Base-by-base conservation (phyloP, 208 protist species). In the Trypanosoma scelopori region DNA sequence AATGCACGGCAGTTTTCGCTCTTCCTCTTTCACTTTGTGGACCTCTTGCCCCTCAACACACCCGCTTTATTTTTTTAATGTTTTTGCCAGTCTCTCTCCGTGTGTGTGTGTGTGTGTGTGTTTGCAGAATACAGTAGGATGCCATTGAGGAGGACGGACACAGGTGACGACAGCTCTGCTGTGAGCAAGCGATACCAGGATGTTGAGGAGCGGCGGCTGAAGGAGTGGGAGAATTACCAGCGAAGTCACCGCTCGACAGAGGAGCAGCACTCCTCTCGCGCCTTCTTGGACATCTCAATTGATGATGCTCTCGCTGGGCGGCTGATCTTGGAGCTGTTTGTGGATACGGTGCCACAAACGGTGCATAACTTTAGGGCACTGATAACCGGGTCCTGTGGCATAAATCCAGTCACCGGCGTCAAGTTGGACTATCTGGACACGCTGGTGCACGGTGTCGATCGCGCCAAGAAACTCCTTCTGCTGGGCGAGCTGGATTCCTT, bases 171-270 rank as follows among this genome's bases (percentile, higher is more conserved):
- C 0, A 50, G 66, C 23, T 69, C 43, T 11, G 55, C 65, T 30
- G 50, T 47, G 16, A 70, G 82, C n/a, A 70, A 75, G 60, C 47
- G 72, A 27, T 89, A 82, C 53, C 70, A 77, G 42, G 84, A 93
- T 65, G 84, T 91, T 28, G 87, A 91, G 51, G 84, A 93, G 74
- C 79, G 90, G 0, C 85, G 90, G 1, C 49, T 90, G 23, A 95
- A 93, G 70, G 87, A 95, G 63, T 93, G 87, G 85, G 86, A 91
- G 41, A 92, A 95, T 74, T 93, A 93, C 49, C 90, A 93, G 52
- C 65, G 74, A 30, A 89, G 80, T 52, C 85, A 95, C 55, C 79
- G 87, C 3, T 82, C 77, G 7, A 77, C 81, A n/a, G 83, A 93
- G 25, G 85, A 92, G 55, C 85, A 84, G 39, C 71, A 84, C n/a